Base-by-base conservation (phyloP, 805 yeast genomes). In the Metschnikowia peoriensis region DNA sequence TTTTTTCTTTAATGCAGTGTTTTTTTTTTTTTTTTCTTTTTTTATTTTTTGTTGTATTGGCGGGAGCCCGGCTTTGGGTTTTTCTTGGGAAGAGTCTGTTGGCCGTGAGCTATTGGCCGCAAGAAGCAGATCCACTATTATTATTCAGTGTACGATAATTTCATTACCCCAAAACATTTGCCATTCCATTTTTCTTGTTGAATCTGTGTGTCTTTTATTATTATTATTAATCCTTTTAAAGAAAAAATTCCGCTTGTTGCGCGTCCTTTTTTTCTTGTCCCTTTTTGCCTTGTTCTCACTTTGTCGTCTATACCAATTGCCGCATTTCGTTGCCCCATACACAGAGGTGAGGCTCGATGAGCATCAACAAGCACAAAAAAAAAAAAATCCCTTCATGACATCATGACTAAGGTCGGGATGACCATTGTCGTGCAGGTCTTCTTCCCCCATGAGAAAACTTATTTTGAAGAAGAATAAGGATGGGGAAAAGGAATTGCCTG, bases 321-420 rank as follows among this genome's bases (percentile, higher is more conserved):
- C 38, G 45, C 45, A 42, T 16, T 29, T 16, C 40, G 40, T 44
- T 44, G 39, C 40, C 47, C 40, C 47, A 22, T 34, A 34, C 39
- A 35, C 47, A 44, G 15, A 28, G 32, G 37, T 35, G 40, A 44
- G 47, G 47, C 47, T 34, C 32, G 27, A 40, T 29, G 12, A n/a
- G 28, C 15, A 28, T 28, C 12, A 12, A 10, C 17, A 28, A 37
- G 37, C 27, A 42, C 22, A 22, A 22, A 42, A 32, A 12, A 10
- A 32, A 32, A 9, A 10, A 12, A 2, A 32, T 32, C 35, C 35
- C 35, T 32, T 32, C 10, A 32, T 32, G 35, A 16, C 17, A 11
- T 29, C 37, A 42, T 29, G 35, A 32, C 35, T 17, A 29, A 6
- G 22, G 27, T 27, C 12, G n/a, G 9, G 43, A 27, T 7, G 9